Base-by-base conservation (phyloP, 2,329 filamentous ascomycete genomes). In the Clonostachys rosea region DNA sequence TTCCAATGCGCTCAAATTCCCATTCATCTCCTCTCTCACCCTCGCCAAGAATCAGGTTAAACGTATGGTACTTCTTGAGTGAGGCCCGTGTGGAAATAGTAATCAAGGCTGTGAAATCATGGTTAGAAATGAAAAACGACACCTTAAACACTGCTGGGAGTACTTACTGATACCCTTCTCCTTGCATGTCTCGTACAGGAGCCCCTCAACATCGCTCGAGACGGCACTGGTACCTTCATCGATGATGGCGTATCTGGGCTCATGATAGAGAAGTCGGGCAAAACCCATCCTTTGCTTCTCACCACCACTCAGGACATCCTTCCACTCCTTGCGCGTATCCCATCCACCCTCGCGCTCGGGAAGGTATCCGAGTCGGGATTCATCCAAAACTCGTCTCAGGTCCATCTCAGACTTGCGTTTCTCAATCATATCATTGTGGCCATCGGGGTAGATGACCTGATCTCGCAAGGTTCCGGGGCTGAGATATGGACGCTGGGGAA, bases 301-400 rank as follows among this genome's bases (percentile, higher is more conserved):
- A 12, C 94, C 94, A 37, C 94, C 94, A 54, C 87, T 92, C n/a
- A 99, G 76, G 5, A 99, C 90, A 56, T 97, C 92, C 69, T 97
- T 96, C 94, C 94, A 99, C 62, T 96, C 91, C 68, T 99, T 97
- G 48, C 90, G 81, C 5, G 90, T 94, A 61, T 99, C 90, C 91
- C 91, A 97, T 13, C 94, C 94, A 37, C 94, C 94, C 73, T 99
- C 94, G 14, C 94, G 84, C 43, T 91, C 84, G 2, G 90, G 89
- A 1, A 99, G 78, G 65, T 99, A 97, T 5, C 91, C 92, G 0
- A 99, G 76, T 48, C 83, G 83, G 0, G 91, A 91, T 45, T 89
- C 87, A 48, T 96, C 89, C 5, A 99, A 78, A 4, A 95, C 81
- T 24, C 75, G 75, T 60, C 86, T 81, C 17, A 99, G 77, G 54